Conservation (phyloP, 2,329 filamentous ascomycete species). For the Diaporthe helianthi region DNA sequence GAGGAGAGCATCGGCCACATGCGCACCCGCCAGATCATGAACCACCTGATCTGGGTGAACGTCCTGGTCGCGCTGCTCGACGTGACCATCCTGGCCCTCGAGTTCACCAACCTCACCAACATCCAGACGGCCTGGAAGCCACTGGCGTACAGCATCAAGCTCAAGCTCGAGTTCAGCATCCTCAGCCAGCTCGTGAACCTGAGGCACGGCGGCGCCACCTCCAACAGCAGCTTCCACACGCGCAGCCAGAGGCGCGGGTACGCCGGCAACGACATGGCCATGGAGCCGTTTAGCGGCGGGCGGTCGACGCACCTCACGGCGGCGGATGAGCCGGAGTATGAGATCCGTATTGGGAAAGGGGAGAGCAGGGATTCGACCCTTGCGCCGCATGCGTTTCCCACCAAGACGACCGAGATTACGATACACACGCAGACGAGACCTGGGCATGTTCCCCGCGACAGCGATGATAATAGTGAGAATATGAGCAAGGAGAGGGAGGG, state of each 20-base stretch:
- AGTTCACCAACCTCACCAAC: conserved; percentile 22
- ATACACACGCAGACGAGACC: background rate
- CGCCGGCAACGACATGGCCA: background rate
- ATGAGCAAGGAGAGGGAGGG: background rate
- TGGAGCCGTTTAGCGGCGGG: conserved; percentile 6
- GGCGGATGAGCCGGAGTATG: conserved; percentile 4
- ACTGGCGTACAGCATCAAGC: conserved; percentile 37
- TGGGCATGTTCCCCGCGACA: background rate
- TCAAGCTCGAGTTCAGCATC: conserved; percentile 38
- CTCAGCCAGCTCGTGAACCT: conserved; percentile 35
- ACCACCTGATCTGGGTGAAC: conserved; percentile 55
- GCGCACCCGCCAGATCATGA: conserved; percentile 9
- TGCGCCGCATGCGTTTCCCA: background rate
- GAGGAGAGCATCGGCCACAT: conserved; percentile 39
- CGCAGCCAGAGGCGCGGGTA: background rate
- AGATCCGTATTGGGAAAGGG: conserved; percentile 7
- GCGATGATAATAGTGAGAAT: background rate
- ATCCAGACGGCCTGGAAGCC: conserved; percentile 32
- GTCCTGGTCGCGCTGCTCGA: conserved; percentile 54
- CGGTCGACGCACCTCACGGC: background rate
- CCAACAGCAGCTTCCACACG: conserved; percentile 3
- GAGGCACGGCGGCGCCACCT: background rate
- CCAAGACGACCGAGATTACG: conserved; percentile 17
- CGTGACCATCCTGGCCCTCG: conserved; percentile 38
- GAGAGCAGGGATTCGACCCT: background rate